Conservation (phyloP, 169 alveolate species). For the Neospora caninum region DNA sequence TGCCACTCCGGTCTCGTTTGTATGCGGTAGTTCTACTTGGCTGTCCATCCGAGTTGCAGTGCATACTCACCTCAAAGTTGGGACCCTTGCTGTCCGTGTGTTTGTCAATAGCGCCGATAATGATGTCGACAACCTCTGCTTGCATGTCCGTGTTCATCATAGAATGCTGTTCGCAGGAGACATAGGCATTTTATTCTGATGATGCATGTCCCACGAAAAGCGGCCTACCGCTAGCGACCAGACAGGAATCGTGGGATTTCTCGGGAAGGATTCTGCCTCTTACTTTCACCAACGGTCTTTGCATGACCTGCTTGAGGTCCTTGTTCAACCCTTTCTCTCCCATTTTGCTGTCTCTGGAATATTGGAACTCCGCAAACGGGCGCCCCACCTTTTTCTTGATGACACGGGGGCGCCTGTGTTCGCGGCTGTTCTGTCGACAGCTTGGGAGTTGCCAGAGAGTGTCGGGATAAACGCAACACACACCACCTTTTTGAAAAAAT, state of each 20-base stretch:
- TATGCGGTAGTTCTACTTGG: background rate
- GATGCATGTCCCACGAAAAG: too few species aligned
- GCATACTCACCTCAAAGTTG: background rate
- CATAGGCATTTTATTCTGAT: too few species aligned
- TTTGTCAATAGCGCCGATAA: conserved; percentile 15
- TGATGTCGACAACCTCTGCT: conserved; percentile 36
- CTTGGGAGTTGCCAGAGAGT: too few species aligned
- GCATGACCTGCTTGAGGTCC: conserved; percentile 43
- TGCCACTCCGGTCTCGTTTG: background rate
- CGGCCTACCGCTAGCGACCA: background rate
- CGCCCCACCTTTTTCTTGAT: background rate
- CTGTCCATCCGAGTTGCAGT: too few species aligned
- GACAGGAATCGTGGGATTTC: too few species aligned
- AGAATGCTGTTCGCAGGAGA: conserved; percentile 17
- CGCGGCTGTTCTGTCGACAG: too few species aligned
- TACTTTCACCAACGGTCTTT: conserved; percentile 18
- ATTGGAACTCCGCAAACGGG: background rate
- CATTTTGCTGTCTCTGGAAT: conserved; percentile 12
- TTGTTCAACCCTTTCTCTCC: background rate
- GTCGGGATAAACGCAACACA: too few species aligned
- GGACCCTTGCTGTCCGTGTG: conserved; percentile 39
- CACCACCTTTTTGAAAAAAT: too few species aligned
- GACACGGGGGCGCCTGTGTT: background rate
- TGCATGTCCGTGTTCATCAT: conserved; percentile 30
- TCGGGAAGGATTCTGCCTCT: background rate